These are phyloP conservation scores for Hevea brasiliensis DNA, from an alignment of 345 rosid species.

Conservation along the genomic window DNA sequence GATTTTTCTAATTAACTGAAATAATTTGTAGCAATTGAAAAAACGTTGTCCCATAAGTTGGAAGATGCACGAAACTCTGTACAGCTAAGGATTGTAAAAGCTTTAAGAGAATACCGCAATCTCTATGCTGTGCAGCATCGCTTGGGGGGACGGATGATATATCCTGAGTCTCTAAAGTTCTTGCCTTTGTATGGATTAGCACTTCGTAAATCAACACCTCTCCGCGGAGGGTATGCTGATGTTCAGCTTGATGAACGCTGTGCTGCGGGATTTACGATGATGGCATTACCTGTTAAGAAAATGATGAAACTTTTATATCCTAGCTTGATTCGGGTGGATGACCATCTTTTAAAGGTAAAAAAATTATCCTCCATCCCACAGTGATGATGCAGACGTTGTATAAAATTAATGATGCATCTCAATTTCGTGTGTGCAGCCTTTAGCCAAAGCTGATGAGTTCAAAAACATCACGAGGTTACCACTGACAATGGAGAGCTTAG, in stretches of 20 bases:
- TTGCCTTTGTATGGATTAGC: constrained; percentile 85
- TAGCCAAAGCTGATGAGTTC: constrained; percentile 44
- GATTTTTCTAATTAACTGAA: constrained; percentile 19
- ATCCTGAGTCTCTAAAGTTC: constrained; percentile 85
- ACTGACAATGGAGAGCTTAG: constrained; percentile 79
- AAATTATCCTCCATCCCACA: constrained; percentile 3
- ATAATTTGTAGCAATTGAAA: constrained; percentile 81
- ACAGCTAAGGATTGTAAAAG: constrained; percentile 82
- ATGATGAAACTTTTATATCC: constrained; percentile 90
- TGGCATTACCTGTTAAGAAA: constrained; percentile 87
- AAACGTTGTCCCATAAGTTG: constrained; percentile 76
- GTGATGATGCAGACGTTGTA: neutral
- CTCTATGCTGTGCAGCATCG: constrained; percentile 94
- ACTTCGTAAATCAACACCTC: constrained; percentile 74
- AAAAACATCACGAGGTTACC: constrained; percentile 49
- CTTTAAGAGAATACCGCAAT: constrained; percentile 87
- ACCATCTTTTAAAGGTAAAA: constrained; percentile 70
- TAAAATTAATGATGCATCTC: constrained; percentile 15
- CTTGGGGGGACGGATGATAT: constrained; percentile 87
- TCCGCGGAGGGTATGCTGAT: constrained; percentile 90
- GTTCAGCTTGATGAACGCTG: constrained; percentile 86
- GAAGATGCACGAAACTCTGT: constrained; percentile 85
- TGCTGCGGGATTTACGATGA: constrained; percentile 92
- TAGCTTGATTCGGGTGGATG: constrained; percentile 77
- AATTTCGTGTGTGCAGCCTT: constrained; percentile 57